Conservation (phyloP, 2,329 filamentous ascomycete species). For the Xylaria sp. region DNA sequence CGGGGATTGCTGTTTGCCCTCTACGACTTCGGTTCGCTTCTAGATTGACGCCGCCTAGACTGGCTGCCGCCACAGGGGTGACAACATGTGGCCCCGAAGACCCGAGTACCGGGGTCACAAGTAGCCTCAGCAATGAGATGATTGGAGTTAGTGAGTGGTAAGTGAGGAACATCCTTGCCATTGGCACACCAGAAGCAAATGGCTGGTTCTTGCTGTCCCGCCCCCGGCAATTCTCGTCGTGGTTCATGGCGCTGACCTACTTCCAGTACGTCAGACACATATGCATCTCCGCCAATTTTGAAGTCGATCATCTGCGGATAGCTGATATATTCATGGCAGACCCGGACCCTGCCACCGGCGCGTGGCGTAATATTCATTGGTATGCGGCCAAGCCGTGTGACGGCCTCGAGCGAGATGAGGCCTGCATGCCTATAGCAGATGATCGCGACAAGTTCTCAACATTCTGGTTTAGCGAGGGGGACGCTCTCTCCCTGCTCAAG, state of each 20-base stretch:
- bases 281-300: constrained; percentile 11
- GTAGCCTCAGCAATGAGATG: constrained; percentile 45
- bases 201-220: constrained; percentile 15
- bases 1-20: constrained; percentile 55
- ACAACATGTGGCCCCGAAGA: constrained; percentile 42
- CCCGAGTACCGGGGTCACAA: constrained; percentile 43
- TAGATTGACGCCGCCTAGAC: constrained; percentile 54
- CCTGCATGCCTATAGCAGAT: constrained; percentile 44
- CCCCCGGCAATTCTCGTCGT: constrained; percentile 10
- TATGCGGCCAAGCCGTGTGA: constrained; percentile 45
- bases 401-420: constrained; percentile 43
- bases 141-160: constrained; percentile 49
- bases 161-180: constrained; percentile 28
- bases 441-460: constrained; percentile 48
- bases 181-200: constrained; percentile 8
- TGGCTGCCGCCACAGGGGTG: constrained; percentile 31
- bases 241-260: constrained; percentile 22
- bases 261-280: constrained; percentile 41
- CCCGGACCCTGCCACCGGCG: constrained; percentile 49
- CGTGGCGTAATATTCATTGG: constrained; percentile 45
- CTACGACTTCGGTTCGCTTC: constrained; percentile 57
- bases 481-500: constrained; percentile 45
- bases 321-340: constrained; percentile 40
- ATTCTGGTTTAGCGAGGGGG: constrained; percentile 46
- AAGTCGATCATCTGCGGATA: constrained; percentile 13